Evolutionary conservation across 164 flowering plant species (phyloP).

Genomic region (Aristolochia fimbriata): DNA sequence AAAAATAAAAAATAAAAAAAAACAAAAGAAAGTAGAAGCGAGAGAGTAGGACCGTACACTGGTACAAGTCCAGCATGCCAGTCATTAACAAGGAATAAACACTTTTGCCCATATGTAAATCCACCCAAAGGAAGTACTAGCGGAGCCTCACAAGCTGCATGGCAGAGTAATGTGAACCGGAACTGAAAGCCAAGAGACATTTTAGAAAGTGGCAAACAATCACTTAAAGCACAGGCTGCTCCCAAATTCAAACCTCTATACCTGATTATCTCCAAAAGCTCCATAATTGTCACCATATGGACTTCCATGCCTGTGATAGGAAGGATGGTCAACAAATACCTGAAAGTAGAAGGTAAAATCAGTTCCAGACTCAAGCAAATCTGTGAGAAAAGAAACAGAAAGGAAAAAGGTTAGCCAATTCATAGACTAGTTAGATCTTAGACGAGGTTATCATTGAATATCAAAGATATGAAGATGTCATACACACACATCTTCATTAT

Average conservation of each 20-base stretch:
- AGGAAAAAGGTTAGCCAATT: background rate
- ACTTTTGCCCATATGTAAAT: conserved; percentile 81
- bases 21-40: background rate
- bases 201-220: no score
- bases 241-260: conserved; percentile 10
- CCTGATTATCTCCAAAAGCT: conserved; percentile 97
- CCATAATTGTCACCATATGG: conserved; percentile 84
- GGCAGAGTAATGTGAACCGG: conserved; percentile 81
- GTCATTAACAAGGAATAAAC: conserved; percentile 84
- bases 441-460: no score
- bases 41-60: conserved; percentile 39
- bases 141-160: conserved; percentile 99
- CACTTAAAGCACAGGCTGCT: no score
- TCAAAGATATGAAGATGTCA: no score
- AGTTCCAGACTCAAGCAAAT: no score
- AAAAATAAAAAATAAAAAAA: background rate
- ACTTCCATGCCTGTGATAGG: conserved; percentile 86
- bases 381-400: background rate
- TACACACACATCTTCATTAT: no score
- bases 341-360: conserved; percentile 8
- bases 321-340: conserved; percentile 93
- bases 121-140: conserved; percentile 90
- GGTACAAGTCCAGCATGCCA: conserved; percentile 99
- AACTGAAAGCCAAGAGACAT: conserved; percentile 45
- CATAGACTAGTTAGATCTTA: no score